Evolutionary conservation across 768 basidiomycete genomes (phyloP).

Genomic region (Calocybe gangraenosa): DNA sequence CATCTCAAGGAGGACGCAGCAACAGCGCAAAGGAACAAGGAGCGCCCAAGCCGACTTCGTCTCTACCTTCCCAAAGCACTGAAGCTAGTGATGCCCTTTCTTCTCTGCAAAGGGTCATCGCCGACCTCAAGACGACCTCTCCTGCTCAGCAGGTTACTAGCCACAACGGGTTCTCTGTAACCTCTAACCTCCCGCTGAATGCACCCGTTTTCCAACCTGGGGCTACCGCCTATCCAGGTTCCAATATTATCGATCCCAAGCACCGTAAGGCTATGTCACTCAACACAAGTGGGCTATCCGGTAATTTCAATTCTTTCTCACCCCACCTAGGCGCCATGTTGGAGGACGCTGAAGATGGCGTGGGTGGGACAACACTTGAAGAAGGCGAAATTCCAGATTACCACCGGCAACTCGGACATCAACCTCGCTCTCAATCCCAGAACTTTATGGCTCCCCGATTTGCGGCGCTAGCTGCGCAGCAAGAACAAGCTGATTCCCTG

Average conservation of each 20-base stretch:
- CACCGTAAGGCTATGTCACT: constrained; percentile 83
- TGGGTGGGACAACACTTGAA: constrained; percentile 44
- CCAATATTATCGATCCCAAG: constrained; percentile 48
- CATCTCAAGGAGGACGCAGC: constrained; percentile 53
- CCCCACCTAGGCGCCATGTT: constrained; percentile 82
- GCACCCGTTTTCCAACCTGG: constrained; percentile 77
- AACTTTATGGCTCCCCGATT: constrained; percentile 89
- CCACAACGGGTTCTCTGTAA: constrained; percentile 40
- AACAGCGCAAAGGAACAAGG: constrained; percentile 35
- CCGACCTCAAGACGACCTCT: constrained; percentile 85
- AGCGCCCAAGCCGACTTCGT: constrained; percentile 41
- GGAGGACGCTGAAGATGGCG: constrained; percentile 72
- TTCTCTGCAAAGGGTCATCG: constrained; percentile 90
- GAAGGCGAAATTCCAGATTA: constrained; percentile 78
- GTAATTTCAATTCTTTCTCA: constrained; percentile 66
- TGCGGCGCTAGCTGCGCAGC: constrained; percentile 71
- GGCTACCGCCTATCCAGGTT: constrained; percentile 48
- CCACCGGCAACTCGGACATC: constrained; percentile 52
- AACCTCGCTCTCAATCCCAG: constrained; percentile 73
- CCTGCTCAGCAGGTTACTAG: constrained; percentile 49
- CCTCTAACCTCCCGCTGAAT: constrained; percentile 56
- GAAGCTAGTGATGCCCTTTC: constrained; percentile 80
- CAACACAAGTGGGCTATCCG: constrained; percentile 52
- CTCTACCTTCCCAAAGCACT: constrained; percentile 43
- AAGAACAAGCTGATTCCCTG: constrained; percentile 58